A percentile compares a stretch with the other conserved stretches of the same genome.
Conservation (phyloP, 331 rosid genomes). For the Ulmus americana region DNA sequence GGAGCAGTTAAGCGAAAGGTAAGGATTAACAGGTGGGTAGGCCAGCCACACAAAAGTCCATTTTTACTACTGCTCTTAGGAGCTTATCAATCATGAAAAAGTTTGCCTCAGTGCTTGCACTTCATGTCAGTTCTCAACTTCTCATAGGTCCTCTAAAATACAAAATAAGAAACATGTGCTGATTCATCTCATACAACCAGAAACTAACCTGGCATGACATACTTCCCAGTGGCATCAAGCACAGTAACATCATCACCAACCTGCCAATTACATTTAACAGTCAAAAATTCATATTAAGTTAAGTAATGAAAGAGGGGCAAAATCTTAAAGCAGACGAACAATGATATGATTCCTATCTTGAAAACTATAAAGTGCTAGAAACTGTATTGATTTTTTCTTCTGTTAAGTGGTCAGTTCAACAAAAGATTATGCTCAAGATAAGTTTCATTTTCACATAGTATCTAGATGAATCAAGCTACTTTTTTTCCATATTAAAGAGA, state of each 20-base stretch:
- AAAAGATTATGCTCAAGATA: no score
- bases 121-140: conserved; percentile 10
- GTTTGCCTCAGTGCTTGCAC: background rate
- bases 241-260: conserved; percentile 70
- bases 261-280: conserved; percentile 33
- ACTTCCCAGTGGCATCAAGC: conserved; percentile 77
- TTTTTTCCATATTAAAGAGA: no score
- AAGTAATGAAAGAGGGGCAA: background rate
- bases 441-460: no score
- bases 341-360: background rate
- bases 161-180: background rate
- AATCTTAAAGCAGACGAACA: background rate
- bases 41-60: background rate
- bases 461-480: no score
- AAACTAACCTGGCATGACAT: conserved; percentile 80
- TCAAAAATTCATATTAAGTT: conserved; percentile 1
- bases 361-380: background rate
- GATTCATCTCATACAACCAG: conserved; percentile 7
- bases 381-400: no score
- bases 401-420: no score
- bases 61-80: background rate
- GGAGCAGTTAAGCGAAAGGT: background rate
- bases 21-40: background rate
- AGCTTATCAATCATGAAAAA: conserved; percentile 14
- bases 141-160: background rate